Base-by-base conservation (phyloP, 352 stramenopile species). In the Phytophthora palmivora region DNA sequence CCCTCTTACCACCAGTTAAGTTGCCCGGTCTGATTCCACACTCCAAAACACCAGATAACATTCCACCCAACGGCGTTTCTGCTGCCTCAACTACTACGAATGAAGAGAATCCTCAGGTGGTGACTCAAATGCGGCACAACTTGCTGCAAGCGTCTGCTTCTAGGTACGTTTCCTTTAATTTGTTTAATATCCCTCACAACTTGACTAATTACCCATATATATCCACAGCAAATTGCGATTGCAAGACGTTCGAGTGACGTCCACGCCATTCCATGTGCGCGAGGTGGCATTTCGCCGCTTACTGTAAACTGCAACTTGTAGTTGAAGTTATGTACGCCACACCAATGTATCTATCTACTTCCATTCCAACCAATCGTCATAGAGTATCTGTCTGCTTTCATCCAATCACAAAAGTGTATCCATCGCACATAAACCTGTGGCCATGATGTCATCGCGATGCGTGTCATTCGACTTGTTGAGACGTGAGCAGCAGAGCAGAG, bases 261-360 rank as follows among this genome's bases (percentile, higher is more conserved):
- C 76, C 1, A 66, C 76, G 19, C 84, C 82, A 10, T 92, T 92
- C 58, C 81, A 92, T 32, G 59, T 91, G 21, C 84, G 84, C 19
- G 81, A 91, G 50, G 76, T 92, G 11, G 79, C 81, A 0, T 92
- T 91, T 56, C 76, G 85, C 18, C 78, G 44, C 22, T 41, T 54
- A 32, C 24, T 28, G 24, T 28, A 28, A 6, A 28, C 24, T 28
- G 6, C 24, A 28, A 28, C 3, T 64, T 69, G 34, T 47, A 63
- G 52, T 62, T 67, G 39, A 26, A 19, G 22, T 62, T 37, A 49
- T 41, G 57, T 65, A 18, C n/a, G 4, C 6, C 14, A 64, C 46
- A 46, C 32, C 12, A 69, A 41, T 62, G 34, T 53, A 46, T 32
- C 30, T 22, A 58, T 56, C 10, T 16, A 28, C 24, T 6, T 9